Percentiles rank a stretch among this genome's conserved stretches.
Conservation (phyloP, 2,329 filamentous ascomycete species). For the Botrytis fabae region DNA sequence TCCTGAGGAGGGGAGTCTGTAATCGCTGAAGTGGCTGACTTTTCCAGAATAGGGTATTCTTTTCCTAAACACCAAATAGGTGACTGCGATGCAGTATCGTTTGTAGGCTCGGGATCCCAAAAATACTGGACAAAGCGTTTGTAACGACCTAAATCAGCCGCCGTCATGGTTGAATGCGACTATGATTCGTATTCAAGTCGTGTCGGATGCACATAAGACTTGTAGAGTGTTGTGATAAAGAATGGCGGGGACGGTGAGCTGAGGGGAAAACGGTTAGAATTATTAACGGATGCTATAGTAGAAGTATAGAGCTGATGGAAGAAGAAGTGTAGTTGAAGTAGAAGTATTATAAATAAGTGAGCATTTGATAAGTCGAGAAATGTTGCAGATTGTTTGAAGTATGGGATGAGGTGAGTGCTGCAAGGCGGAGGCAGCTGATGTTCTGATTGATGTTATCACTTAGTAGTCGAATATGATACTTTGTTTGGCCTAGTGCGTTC, state of each 20-base stretch:
- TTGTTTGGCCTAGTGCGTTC: background rate
- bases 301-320: background rate
- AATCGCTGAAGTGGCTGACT: slow-evolving; percentile 21
- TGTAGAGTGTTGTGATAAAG: background rate
- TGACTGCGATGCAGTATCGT: slow-evolving; percentile 65
- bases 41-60: slow-evolving; percentile 48
- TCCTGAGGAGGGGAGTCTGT: slow-evolving; percentile 28
- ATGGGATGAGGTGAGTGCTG: slow-evolving; percentile 7
- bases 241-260: slow-evolving; percentile 9
- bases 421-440: slow-evolving; percentile 14
- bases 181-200: background rate
- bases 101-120: slow-evolving; percentile 86
- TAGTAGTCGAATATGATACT: background rate
- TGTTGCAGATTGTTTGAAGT: background rate
- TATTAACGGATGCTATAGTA: background rate
- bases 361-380: background rate
- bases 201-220: slow-evolving; percentile 17
- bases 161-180: slow-evolving; percentile 49
- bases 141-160: slow-evolving; percentile 73
- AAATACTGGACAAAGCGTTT: slow-evolving; percentile 87
- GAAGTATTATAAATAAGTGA: background rate
- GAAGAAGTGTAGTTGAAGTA: background rate
- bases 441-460: background rate
- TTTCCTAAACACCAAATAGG: slow-evolving; percentile 82
- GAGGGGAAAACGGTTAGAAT: background rate